A percentile compares a stretch with the other conserved stretches of the same genome.
phyloP scores from a whole-genome alignment of 495 filamentous ascomycete species.

The Annulohypoxylon nitens region DNA sequence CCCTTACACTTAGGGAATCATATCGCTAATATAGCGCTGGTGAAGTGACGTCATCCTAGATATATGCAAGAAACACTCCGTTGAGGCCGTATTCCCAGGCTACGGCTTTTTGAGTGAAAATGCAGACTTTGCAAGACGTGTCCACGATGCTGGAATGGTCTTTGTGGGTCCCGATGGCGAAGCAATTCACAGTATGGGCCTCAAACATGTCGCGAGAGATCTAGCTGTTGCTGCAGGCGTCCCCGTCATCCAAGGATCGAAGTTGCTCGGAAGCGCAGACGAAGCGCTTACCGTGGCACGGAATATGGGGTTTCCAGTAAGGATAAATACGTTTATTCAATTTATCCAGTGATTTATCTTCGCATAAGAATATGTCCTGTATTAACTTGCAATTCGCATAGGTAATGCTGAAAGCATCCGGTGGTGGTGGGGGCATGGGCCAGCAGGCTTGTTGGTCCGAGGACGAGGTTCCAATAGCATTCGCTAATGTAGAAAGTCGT shows the following conservation, averaged over 20 bases:
- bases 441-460: conserved; percentile 59
- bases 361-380: neutral
- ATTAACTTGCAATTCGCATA: conserved; percentile 2
- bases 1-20: neutral
- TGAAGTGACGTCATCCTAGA: conserved; percentile 41
- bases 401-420: conserved; percentile 60
- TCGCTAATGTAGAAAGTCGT: conserved; percentile 44
- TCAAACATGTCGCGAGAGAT: conserved; percentile 69
- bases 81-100: conserved; percentile 47
- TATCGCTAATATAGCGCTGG: conserved; percentile 16
- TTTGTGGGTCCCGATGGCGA: conserved; percentile 68
- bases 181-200: conserved; percentile 66
- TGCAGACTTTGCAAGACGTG: conserved; percentile 65
- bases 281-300: conserved; percentile 19
- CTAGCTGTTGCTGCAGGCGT: conserved; percentile 33
- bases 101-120: conserved; percentile 69
- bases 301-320: conserved; percentile 46
- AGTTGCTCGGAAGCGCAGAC: conserved; percentile 23
- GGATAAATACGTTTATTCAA: neutral
- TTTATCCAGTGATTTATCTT: neutral
- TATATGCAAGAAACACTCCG: conserved; percentile 33
- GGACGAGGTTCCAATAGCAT: conserved; percentile 56
- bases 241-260: conserved; percentile 42
- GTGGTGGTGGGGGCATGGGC: conserved; percentile 66
- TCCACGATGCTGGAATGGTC: conserved; percentile 62